Evolutionary conservation across 768 basidiomycete genomes (phyloP), one percentile per base, ranked within the genome.

Genomic region (Strobilomyces dryophilus): DNA sequence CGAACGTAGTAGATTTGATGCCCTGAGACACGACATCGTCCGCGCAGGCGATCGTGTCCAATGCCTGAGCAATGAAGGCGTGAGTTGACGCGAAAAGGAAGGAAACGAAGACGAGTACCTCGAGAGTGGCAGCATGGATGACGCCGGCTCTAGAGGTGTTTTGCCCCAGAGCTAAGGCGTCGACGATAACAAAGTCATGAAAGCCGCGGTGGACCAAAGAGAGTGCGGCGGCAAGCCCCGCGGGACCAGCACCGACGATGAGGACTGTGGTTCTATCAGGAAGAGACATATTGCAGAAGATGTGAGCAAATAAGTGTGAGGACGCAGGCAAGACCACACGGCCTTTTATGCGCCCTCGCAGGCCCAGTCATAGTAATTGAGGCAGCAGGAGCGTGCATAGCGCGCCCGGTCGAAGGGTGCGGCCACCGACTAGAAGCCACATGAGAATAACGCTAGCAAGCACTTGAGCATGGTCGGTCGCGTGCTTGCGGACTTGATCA

Each of bases 111-210:
- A 45, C 26, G 51, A n/a, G 36, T 55, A 77, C 79, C 67, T 81
- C 81, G 12, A 82, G 64, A 10, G 81, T 81, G 32, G 77, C 74
- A 32, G 81, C 76, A 55, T 82, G 80, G 15, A 81, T 56, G 2
- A 72, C 68, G 4, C 76, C 54, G 0, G 81, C 78, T 18, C 79
- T 74, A 9, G 80, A 78, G 9, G 65, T 61, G 45, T 70, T 68
- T 48, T 67, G 58, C 26, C 71, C 71, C n/a, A 67, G 49, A 0
- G 47, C 21, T 5, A 62, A 20, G 27, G 68, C 70, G 49, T 82
- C 79, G 3, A 80, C 76, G 12, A 79, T 63, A 10, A 73, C 54
- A 63, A 82, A 52, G 37, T 79, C 73, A 34, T 53, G 62, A 41
- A 72, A 70, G 2, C 74, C 74, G 6, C 75, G 70, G 12, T 73